Base-by-base conservation (phyloP, 176 grass and related monocot species). In the Zoysia pacifica region DNA sequence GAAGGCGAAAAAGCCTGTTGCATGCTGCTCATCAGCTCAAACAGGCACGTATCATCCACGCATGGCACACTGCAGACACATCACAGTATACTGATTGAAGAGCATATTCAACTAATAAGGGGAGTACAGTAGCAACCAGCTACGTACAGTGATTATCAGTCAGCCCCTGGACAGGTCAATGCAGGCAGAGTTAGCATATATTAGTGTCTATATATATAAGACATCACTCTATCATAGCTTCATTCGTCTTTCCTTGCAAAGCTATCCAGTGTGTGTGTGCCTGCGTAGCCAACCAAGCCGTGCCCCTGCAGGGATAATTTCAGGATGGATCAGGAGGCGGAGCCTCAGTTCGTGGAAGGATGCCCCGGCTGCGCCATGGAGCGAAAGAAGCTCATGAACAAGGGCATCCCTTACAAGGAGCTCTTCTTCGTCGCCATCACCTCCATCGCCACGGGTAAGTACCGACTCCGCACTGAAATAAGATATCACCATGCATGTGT, bases 321-420 rank as follows among this genome's bases (percentile, higher is more conserved):
- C 61, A 38, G 37, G 50, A 88, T 73, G 84, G 77, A 47, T 46
- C 79, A 82, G n/a, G 55, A 20, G 50, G 48, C 50, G 16, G 67
- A 14, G 42, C 69, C 54, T 70, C 8, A 63, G 49, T 93, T 81
- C 52, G 56, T 87, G 16, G 75, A 86, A 1, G 85, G 88, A 19
- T 93, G 87, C 67, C 91, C 87, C 13, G 91, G 91, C 47, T 93
- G 91, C 61, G 72, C 72, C 39, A 81, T 87, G 4, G 82, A 90
- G 4, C 59, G 56, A 16, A 89, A 41, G 84, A 89, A 89, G 77
- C 79, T 77, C 43, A 46, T 1, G 64, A n/a, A 19, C 36, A 80
- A 20, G 60, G 72, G 86, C 62, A 86, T 88, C 42, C 91, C 88
- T 0, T 89, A 91, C 70, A 87, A 46, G 53, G 91, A 91, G 74